Evolutionary conservation across 305 asterid species (phyloP), one percentile per base, ranked within the genome.

Genomic region (Fraxinus velutina): DNA sequence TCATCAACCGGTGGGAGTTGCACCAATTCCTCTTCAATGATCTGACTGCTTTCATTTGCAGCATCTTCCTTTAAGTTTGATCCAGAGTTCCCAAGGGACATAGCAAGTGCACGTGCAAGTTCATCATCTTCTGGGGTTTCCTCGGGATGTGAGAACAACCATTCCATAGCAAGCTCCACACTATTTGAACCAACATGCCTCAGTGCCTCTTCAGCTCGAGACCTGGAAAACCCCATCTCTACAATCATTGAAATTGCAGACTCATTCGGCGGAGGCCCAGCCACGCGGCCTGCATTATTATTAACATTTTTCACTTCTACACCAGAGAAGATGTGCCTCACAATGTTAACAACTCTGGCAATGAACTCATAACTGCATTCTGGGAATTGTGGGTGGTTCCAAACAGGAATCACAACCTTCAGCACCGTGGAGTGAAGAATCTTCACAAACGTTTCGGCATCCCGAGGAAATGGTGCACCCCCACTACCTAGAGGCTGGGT

Each of bases 121-220:
- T 95, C 99, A 86, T 95, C 98, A 80, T 95, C 99, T 86, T 95
- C 99, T 81, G 84, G 98, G 77, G 77, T 76, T 87, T 95, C 99
- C 91, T 95, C 99, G 5, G 97, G 97, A 88, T 95, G 99, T 78
- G 99, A 92, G 86, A 91, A 94, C 89, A 95, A 76, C 99, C 99
- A 95, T 80, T 95, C 99, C 99, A 92, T 95, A 62, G 99, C 99
- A 88, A 93, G 90, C 91, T 93, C 98, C 89, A 95, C 99, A 44
- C 97, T 95, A 83, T 93, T 92, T 75, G 98, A 90, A 82, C 98
- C 99, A 86, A 95, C 98, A 81, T 95, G 99, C 89, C 99, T 90
- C 87, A 95, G 82, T 66, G 98, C 99, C 79, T 92, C 99, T 92
- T 95, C 99, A 66, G 99, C 97, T 52, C 97, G 89, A 78, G 96